Evolutionary conservation across 2,329 filamentous ascomycete species (phyloP).

Genomic region (Sclerotinia spermophila): DNA sequence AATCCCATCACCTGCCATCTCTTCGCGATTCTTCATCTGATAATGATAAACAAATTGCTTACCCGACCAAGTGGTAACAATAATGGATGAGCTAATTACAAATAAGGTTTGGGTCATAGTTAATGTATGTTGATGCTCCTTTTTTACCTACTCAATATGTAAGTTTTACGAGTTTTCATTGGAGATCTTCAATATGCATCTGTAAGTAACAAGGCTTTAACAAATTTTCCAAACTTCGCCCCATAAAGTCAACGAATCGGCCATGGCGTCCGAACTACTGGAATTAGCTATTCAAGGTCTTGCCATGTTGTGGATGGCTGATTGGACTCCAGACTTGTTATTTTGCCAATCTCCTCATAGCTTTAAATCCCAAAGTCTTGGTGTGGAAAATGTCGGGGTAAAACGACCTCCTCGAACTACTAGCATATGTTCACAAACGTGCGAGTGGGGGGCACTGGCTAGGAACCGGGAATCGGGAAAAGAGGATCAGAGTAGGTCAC

Average conservation of each 20-base stretch:
- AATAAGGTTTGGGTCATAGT: not conserved
- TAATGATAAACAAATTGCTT: not conserved
- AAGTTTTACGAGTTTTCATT: slow-evolving; percentile 2
- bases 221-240: not conserved
- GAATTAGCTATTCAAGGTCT: not conserved
- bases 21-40: not conserved
- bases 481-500: not conserved
- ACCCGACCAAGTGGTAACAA: not conserved
- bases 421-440: not conserved
- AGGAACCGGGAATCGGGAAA: slow-evolving; percentile 1
- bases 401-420: not conserved
- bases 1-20: not conserved
- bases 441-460: not conserved
- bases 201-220: not conserved
- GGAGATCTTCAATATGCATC: not conserved
- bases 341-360: not conserved
- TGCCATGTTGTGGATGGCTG: not conserved
- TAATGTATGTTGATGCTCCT: not conserved
- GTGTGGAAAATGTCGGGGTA: slow-evolving; percentile 4
- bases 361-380: not conserved
- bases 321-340: not conserved
- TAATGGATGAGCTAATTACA: not conserved
- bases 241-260: not conserved
- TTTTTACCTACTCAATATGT: not conserved
- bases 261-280: slow-evolving; percentile 5